Base-by-base conservation (phyloP, 2,329 filamentous ascomycete species). In the Lecanicillium sp. region DNA sequence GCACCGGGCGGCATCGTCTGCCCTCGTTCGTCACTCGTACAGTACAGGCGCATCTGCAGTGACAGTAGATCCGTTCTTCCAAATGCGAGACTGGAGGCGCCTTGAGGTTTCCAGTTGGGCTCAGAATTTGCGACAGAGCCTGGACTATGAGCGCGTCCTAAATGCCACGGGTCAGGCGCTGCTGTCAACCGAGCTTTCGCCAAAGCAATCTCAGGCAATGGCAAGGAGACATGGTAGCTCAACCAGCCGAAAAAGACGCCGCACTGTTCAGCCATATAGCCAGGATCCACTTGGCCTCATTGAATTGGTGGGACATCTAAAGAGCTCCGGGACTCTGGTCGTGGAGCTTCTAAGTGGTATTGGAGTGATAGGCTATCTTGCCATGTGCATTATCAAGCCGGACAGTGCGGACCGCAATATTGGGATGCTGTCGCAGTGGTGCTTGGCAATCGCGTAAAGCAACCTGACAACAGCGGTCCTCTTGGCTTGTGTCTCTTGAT, bases 201-300 rank as follows among this genome's bases (percentile, higher is more conserved):
- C 40, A 12, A 27, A 36, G 4, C 36, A 29, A 12, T 29, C 36
- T 6, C 29, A 33, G 8, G 34, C 32, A 9, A 17, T 42, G 13
- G 20, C 36, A 20, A 20, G 29, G 14, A 32, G 36, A 14, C 13
- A 10, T 7, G 14, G 17, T 13, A 15, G 20, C 36, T 40, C 34
- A 29, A 17, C 15, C 17, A 15, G 30, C 25, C 27, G 33, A 6
- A 40, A 37, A 33, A 19, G 31, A 36, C 25, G 42, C 55, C 35
- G 35, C 51, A 4, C 43, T 60, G 15, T 48, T 71, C 34, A 68
- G 70, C 48, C 71, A 78, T 25, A 5, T 18, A 36, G 36, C 8
- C 73, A 84, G 43, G 89, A 96, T 57, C 89, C 89, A 1, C 68
- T 95, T 0, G 88, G 88, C 0, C 58, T 95, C 27, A 69, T 94